Conservation (phyloP, 768 basidiomycete species). For the Albatrellus ellisii region DNA sequence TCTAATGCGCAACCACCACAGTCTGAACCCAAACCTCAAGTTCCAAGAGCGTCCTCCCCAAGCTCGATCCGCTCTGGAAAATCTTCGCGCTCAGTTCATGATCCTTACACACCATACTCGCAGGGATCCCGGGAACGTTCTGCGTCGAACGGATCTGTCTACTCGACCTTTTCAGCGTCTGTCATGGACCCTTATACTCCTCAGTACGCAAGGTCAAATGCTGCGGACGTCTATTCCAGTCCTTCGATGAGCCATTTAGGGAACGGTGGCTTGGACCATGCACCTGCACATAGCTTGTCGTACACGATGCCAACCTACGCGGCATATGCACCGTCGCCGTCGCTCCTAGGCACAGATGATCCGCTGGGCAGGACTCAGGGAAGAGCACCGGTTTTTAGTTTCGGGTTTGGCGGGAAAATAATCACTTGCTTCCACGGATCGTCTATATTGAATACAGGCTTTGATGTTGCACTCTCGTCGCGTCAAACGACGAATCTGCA, state of each 20-base stretch:
- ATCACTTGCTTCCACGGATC: constrained; percentile 79
- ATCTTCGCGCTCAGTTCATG: constrained; percentile 6
- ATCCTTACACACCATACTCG: constrained; percentile 14
- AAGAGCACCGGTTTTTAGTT: constrained; percentile 70
- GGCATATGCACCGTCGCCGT: constrained; percentile 77
- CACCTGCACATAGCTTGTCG: constrained; percentile 15
- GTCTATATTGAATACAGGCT: constrained; percentile 51
- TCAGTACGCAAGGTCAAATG: no score
- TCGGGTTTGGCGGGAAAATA: constrained; percentile 90
- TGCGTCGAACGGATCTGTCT: constrained; percentile 30
- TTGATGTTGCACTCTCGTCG: constrained; percentile 65
- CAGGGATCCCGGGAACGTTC: constrained; percentile 20
- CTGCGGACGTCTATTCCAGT: no score
- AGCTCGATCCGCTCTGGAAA: constrained; percentile 9
- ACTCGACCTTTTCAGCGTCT: constrained; percentile 21
- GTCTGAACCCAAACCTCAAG: constrained; percentile 1
- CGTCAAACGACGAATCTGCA: constrained; percentile 57
- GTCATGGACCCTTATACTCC: constrained; percentile 25
- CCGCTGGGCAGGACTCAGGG: constrained; percentile 62
- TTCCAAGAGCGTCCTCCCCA: constrained; percentile 14
- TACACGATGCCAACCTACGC: constrained; percentile 27
- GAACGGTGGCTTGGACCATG: constrained; percentile 5
- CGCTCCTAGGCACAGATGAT: constrained; percentile 71
- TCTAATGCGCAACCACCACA: constrained; percentile 15
- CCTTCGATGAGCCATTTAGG: constrained; percentile 4